These are phyloP conservation scores for Aspergillus novoparasiticus DNA, from an alignment of 2,329 filamentous ascomycete species.

Conservation along the genomic window DNA sequence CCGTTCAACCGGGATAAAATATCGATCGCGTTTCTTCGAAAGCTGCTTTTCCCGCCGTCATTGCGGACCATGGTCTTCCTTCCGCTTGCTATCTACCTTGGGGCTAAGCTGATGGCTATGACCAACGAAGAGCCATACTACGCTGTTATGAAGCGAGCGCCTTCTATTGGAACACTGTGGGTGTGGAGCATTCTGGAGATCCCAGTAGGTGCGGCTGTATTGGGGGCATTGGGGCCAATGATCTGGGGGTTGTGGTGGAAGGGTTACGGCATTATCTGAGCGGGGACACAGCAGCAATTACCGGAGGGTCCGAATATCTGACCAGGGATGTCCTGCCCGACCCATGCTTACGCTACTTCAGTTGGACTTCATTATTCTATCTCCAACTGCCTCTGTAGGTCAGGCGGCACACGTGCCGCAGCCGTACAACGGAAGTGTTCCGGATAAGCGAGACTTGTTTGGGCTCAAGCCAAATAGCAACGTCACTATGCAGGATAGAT, in stretches of 20 bases:
- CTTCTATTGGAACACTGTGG: slow-evolving; percentile 88
- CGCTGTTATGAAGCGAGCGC: slow-evolving; percentile 86
- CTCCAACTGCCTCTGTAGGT: neutral
- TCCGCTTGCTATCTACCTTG: slow-evolving; percentile 44
- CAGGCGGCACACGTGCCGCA: neutral
- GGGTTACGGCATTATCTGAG: slow-evolving; percentile 50
- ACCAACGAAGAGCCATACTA: slow-evolving; percentile 81
- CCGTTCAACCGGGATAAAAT: slow-evolving; percentile 30
- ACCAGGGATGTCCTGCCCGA: neutral
- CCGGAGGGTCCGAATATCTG: neutral
- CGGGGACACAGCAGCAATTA: neutral
- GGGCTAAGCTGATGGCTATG: slow-evolving; percentile 79
- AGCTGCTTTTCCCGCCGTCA: slow-evolving; percentile 37
- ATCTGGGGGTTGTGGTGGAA: slow-evolving; percentile 57
- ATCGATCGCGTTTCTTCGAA: slow-evolving; percentile 30
- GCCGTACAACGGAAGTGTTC: neutral
- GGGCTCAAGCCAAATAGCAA: neutral
- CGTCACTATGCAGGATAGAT: slow-evolving; percentile 3
- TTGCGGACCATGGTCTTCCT: slow-evolving; percentile 38
- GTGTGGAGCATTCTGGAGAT: slow-evolving; percentile 91
- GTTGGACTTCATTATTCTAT: neutral
- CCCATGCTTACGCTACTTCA: neutral
- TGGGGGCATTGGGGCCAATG: slow-evolving; percentile 55
- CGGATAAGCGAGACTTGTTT: neutral
- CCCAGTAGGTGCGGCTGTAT: slow-evolving; percentile 66